Percentiles rank a stretch among this genome's conserved stretches.
Conservation (phyloP, 1,139 yeast genomes). For the Blastobotrys illinoisensis region DNA sequence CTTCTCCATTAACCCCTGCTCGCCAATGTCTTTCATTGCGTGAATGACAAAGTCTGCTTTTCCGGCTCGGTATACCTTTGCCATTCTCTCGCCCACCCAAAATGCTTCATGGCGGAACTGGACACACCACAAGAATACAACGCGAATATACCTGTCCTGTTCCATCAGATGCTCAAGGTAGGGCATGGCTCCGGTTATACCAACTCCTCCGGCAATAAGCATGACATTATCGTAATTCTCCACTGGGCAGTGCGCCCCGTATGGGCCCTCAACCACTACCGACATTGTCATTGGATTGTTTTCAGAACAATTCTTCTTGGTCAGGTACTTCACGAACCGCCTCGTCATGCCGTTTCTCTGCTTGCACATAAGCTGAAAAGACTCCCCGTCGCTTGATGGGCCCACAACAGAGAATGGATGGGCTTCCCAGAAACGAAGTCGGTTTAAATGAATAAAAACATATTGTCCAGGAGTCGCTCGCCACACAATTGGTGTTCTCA, state of each 20-base stretch:
- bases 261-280: constrained; percentile 60
- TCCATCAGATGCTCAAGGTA: constrained; percentile 30
- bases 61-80: constrained; percentile 16
- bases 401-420: constrained; percentile 62
- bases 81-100: constrained; percentile 27
- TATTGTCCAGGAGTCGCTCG: constrained; percentile 56
- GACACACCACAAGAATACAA: constrained; percentile 29
- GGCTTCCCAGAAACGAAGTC: constrained; percentile 43
- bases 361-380: constrained; percentile 35
- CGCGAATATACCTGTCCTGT: constrained; percentile 16
- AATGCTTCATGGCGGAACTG: constrained; percentile 21
- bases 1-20: background rate
- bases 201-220: constrained; percentile 67
- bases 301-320: constrained; percentile 18
- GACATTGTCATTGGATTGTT: constrained; percentile 27
- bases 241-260: constrained; percentile 50
- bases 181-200: constrained; percentile 54
- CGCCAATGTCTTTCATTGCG: constrained; percentile 11
- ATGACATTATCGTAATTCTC: constrained; percentile 50
- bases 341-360: constrained; percentile 34
- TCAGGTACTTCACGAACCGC: constrained; percentile 24
- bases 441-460: constrained; percentile 51
- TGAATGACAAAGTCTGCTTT: constrained; percentile 26
- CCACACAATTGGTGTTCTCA: constrained; percentile 37
- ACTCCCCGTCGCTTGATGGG: constrained; percentile 31